Percentiles rank a stretch among this genome's conserved stretches.
Evolutionary conservation across 768 basidiomycete genomes (phyloP).

Genomic region (Hericium alpestre): DNA sequence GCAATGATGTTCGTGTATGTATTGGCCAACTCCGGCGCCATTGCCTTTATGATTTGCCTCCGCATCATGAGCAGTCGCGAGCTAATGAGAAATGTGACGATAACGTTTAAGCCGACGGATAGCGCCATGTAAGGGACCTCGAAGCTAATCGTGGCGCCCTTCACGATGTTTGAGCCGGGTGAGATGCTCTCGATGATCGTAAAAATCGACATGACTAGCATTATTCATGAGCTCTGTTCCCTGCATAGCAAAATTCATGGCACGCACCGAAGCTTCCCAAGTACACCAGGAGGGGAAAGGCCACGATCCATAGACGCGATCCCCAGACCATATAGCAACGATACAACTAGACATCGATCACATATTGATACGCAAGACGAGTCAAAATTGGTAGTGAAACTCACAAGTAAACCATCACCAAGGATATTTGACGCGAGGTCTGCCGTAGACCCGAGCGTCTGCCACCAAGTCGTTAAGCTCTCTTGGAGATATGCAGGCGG

Average conservation of each 20-base stretch:
- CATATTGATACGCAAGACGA: background rate
- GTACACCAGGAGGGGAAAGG: background rate
- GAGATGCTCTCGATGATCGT: background rate
- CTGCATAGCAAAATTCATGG: background rate
- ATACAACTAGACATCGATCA: background rate
- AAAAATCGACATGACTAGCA: background rate
- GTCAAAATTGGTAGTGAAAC: background rate
- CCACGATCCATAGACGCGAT: background rate
- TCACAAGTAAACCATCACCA: slow-evolving; percentile 4
- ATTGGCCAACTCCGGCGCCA: background rate
- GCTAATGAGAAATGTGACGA: slow-evolving; percentile 8
- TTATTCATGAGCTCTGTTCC: too few species aligned
- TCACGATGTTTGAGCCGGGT: background rate
- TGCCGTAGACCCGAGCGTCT: slow-evolving; percentile 4
- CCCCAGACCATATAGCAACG: slow-evolving; percentile 6
- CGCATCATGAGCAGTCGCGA: slow-evolving; percentile 4
- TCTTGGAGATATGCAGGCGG: slow-evolving; percentile 1
- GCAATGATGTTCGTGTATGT: slow-evolving; percentile 6
- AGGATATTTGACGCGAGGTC: slow-evolving; percentile 5
- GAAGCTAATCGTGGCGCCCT: slow-evolving; percentile 1
- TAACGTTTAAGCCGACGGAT: slow-evolving; percentile 5
- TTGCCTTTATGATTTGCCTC: background rate
- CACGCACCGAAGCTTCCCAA: background rate
- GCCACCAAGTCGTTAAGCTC: background rate
- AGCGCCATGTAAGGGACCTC: slow-evolving; percentile 3